These are phyloP conservation scores for Tylopilus vinaceipallidus DNA, from an alignment of 768 basidiomycete species.

Conservation along the genomic window DNA sequence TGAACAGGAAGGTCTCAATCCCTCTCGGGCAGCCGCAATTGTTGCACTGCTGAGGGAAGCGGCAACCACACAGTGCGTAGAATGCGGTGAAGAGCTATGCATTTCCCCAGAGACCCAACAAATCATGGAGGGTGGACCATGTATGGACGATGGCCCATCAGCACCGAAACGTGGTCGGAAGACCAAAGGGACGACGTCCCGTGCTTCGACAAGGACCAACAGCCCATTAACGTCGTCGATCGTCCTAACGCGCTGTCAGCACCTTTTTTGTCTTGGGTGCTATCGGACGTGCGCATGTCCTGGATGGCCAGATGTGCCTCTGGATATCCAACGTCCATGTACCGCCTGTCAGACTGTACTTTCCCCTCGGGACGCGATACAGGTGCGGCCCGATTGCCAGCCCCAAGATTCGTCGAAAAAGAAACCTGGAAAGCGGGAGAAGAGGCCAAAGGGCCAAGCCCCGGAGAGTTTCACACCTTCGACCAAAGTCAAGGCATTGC, in stretches of 20 bases:
- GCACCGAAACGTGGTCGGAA: constrained; percentile 51
- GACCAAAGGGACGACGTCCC: constrained; percentile 56
- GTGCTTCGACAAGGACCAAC: constrained; percentile 69
- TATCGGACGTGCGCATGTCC: constrained; percentile 79
- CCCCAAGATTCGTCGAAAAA: constrained; percentile 52
- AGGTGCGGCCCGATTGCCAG: constrained; percentile 64
- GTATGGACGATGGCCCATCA: constrained; percentile 50
- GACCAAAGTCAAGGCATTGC: constrained; percentile 84
- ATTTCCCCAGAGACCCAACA: constrained; percentile 42
- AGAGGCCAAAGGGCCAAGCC: constrained; percentile 51
- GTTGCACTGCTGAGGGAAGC: constrained; percentile 85
- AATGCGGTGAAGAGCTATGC: constrained; percentile 80
- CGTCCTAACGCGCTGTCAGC: constrained; percentile 89
- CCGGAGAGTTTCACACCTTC: constrained; percentile 68
- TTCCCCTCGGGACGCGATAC: constrained; percentile 71
- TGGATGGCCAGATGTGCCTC: constrained; percentile 71
- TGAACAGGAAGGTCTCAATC: constrained; percentile 72
- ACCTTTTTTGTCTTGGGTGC: constrained; percentile 86
- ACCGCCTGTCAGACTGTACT: constrained; percentile 75
- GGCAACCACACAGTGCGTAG: constrained; percentile 83
- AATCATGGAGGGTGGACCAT: constrained; percentile 39
- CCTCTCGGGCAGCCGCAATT: constrained; percentile 73
- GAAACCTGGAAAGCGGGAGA: constrained; percentile 65
- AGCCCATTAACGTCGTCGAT: constrained; percentile 65
- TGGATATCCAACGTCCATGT: constrained; percentile 62